phyloP scores from a whole-genome alignment of 208 protist genomes.

The Trichomonas tenax region DNA sequence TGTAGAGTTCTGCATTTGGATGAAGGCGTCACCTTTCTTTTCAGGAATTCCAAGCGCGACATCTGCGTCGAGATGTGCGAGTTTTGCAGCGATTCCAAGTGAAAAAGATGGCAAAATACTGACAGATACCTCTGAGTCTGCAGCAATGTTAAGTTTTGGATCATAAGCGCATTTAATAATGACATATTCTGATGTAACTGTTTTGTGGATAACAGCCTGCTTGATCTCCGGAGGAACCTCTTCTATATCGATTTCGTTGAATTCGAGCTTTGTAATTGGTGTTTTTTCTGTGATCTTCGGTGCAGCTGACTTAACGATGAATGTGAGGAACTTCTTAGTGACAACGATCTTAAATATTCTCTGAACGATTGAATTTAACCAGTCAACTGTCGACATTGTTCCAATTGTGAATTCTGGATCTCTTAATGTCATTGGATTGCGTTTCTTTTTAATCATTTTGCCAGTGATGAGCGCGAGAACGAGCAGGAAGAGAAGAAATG shows the following conservation, averaged over 20 bases:
- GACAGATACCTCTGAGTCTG: neutral
- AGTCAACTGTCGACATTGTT: neutral
- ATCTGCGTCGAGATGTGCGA: neutral
- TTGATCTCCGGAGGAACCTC: neutral
- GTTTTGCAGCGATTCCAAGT: neutral
- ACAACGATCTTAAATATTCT: neutral
- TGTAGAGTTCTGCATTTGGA: neutral
- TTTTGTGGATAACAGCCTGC: neutral
- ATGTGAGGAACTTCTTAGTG: neutral
- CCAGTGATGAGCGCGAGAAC: neutral
- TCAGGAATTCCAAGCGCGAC: neutral
- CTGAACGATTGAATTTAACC: neutral
- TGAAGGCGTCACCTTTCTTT: neutral
- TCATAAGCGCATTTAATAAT: neutral
- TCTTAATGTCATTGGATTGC: neutral
- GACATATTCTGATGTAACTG: neutral
- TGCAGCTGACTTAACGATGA: neutral
- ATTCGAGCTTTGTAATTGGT: neutral
- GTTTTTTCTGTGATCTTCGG: neutral
- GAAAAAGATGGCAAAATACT: neutral
- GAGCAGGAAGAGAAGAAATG: neutral
- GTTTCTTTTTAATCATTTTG: neutral
- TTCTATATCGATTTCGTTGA: neutral
- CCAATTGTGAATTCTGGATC: neutral
- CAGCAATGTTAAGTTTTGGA: neutral